Conservation (phyloP, 768 basidiomycete genomes). For the Lentinus tigrinus region DNA sequence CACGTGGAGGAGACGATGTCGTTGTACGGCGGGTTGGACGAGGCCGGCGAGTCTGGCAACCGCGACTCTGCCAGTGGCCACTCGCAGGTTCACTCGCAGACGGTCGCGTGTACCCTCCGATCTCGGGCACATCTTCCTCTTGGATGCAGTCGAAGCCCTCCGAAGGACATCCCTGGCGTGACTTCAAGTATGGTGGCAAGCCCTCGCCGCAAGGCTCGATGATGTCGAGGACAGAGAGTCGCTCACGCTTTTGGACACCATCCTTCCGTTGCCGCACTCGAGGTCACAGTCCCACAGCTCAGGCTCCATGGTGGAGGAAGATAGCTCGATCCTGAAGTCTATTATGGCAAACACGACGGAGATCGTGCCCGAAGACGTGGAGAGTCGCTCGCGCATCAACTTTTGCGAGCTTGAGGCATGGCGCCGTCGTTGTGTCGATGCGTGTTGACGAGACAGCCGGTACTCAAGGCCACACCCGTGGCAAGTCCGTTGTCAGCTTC, state of each 20-base stretch:
- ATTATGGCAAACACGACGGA: conserved; percentile 23
- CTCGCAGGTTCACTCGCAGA: conserved; percentile 15
- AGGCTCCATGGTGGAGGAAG: conserved; percentile 36
- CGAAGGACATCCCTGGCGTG: conserved; percentile 64
- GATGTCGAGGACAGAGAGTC: background rate
- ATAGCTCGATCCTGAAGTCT: conserved; percentile 29
- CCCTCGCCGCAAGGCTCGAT: conserved; percentile 13
- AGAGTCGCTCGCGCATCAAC: conserved; percentile 34
- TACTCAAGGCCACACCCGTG: conserved; percentile 36
- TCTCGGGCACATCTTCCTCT: conserved; percentile 21
- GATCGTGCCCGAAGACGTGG: conserved; percentile 25
- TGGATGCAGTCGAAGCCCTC: conserved; percentile 48
- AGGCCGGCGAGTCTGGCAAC: conserved; percentile 1
- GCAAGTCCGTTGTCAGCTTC: conserved; percentile 60
- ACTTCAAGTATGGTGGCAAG: conserved; percentile 74
- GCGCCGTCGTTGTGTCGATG: conserved; percentile 28
- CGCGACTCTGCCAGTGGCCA: conserved; percentile 19
- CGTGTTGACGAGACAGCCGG: conserved; percentile 34
- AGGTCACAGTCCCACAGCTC: conserved; percentile 44
- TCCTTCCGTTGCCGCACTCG: conserved; percentile 59
- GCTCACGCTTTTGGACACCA: conserved; percentile 64
- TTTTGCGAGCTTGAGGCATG: conserved; percentile 45
- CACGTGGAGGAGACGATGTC: conserved; percentile 12
- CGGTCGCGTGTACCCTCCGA: conserved; percentile 32
- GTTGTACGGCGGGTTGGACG: conserved; percentile 8